These are phyloP conservation scores for Boletus patriciae DNA, from an alignment of 768 basidiomycete genomes.

Conservation along the genomic window DNA sequence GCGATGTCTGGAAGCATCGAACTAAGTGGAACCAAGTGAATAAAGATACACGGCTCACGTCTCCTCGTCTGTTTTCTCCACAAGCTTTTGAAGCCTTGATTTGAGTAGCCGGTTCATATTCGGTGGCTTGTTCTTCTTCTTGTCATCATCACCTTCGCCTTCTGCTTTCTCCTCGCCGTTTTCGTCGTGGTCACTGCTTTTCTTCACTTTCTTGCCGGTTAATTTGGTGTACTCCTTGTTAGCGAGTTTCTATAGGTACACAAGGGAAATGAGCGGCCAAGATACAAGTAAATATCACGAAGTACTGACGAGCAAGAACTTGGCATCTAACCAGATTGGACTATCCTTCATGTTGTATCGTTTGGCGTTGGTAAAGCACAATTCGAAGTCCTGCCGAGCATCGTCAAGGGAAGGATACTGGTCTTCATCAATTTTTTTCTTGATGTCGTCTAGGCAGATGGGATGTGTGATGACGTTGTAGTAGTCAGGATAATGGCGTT, in stretches of 20 bases:
- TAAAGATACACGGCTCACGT: constrained; percentile 44
- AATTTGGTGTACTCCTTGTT: constrained; percentile 48
- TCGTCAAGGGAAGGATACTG: constrained; percentile 62
- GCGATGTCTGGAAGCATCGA: constrained; percentile 51
- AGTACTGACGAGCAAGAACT: constrained; percentile 66
- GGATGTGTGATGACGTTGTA: constrained; percentile 77
- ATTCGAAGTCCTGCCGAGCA: constrained; percentile 70
- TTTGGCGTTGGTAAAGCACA: constrained; percentile 80
- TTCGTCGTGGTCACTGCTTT: constrained; percentile 39
- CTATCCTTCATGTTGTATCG: constrained; percentile 81
- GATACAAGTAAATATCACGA: not conserved
- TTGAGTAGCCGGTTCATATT: constrained; percentile 69
- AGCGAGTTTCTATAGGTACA: constrained; percentile 43
- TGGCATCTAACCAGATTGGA: constrained; percentile 79
- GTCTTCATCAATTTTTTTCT: constrained; percentile 64
- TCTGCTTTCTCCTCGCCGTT: constrained; percentile 42
- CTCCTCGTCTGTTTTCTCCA: constrained; percentile 66
- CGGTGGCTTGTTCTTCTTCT: constrained; percentile 52
- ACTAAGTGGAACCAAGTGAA: not conserved
- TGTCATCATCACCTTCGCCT: constrained; percentile 48
- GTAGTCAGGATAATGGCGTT: constrained; percentile 82
- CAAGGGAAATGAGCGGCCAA: constrained; percentile 1
- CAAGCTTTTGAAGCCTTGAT: constrained; percentile 66
- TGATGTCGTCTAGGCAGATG: constrained; percentile 88
- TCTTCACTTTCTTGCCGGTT: constrained; percentile 43